Base-by-base conservation (phyloP, 179 eudicot species). In the Drosera spatulata region DNA sequence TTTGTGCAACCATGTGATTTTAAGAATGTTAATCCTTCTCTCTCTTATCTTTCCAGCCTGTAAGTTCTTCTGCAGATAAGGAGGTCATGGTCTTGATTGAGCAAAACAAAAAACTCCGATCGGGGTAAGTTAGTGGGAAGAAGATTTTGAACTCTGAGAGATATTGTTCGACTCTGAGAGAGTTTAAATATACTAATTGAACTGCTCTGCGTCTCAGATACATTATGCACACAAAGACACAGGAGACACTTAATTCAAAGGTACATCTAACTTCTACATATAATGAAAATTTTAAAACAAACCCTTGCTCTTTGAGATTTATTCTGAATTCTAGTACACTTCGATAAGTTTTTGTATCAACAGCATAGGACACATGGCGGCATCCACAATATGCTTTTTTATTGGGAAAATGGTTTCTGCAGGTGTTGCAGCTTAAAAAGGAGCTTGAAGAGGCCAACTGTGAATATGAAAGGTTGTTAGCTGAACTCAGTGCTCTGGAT, bases 221-320 rank as follows among this genome's bases (percentile, higher is more conserved):
- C 81, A 58, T 75, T 60, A 80, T 73, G 43, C 69, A 62, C 56
- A 75, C 77, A 75, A 82, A 75, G 77, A 73, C 58, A 22, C 73
- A 76, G 65, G 72, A 73, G 73, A 77, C 77, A 70, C 88, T 88
- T 48, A 70, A 69, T 51, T 59, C 49, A 53, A 83, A 80, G 90
- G 96, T 88, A 80, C 61, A 66, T 64, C 8, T 47, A 71, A 63
- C 50, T 40, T 3, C 42, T 13, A 1, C 55, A 5, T 11, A 2
- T 52, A 52, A 11, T 15, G 6, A n/a, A n/a, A n/a, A n/a, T n/a
- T n/a, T n/a, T n/a, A n/a, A n/a, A n/a, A n/a, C n/a, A n/a, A n/a
- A n/a, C n/a, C n/a, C n/a, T n/a, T 13, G 2, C 6, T 52, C 55
- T 37, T 43, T 47, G 13, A 15, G 52, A 14, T 41, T 54, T 7